Evolutionary conservation across 176 grass and related monocot species (phyloP).

Genomic region (Cenchrus purpureus): DNA sequence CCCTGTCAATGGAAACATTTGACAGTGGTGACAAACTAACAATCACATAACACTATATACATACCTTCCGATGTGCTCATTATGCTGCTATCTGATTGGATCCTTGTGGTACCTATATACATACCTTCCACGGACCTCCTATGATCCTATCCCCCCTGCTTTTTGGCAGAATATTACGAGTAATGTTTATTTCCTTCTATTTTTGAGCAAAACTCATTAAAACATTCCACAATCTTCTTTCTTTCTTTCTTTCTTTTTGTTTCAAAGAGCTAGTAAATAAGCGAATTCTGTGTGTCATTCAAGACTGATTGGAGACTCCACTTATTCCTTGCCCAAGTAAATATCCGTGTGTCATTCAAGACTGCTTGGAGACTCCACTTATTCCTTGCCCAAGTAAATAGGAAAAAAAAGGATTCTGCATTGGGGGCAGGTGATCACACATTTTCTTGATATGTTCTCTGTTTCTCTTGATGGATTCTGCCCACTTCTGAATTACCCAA

Average conservation of each 20-base stretch:
- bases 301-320: slow-evolving; percentile 29
- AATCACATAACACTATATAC: neutral
- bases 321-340: slow-evolving; percentile 24
- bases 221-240: neutral
- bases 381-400: slow-evolving; percentile 35
- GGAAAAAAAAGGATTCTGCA: slow-evolving; percentile 5
- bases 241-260: slow-evolving; percentile 10
- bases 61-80: neutral
- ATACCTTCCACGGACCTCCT: neutral
- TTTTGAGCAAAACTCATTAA: slow-evolving; percentile 12
- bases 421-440: slow-evolving; percentile 9
- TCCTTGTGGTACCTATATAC: slow-evolving; percentile 5
- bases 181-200: slow-evolving; percentile 32
- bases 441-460: neutral
- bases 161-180: slow-evolving; percentile 8
- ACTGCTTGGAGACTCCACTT: slow-evolving; percentile 21
- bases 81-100: neutral
- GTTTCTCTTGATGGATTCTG: slow-evolving; percentile 17
- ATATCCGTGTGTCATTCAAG: slow-evolving; percentile 4
- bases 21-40: neutral
- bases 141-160: neutral
- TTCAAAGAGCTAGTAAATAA: slow-evolving; percentile 26
- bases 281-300: neutral
- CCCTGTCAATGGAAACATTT: neutral
- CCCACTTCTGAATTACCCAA: slow-evolving; percentile 11